Evolutionary conservation across 2,329 filamentous ascomycete genomes (phyloP), one percentile per base, ranked within the genome.

Genomic region (Penicillium brasilianum): DNA sequence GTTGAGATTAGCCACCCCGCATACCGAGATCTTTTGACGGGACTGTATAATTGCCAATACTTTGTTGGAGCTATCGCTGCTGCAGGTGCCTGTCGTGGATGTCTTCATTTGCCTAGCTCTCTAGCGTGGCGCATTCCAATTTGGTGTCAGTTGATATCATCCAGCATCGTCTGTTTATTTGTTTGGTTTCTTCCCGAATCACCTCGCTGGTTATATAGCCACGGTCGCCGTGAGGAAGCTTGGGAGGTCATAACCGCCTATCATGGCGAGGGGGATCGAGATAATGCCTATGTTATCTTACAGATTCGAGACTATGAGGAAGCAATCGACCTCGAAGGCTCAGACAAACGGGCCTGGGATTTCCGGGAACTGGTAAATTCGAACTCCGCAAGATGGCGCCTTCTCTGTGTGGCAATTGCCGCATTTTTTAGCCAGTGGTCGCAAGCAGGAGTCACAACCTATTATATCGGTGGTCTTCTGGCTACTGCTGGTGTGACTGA

Each of bases 1-100:
- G 39, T 43, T 10, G 39, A 43, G 11, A 43, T 43, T 10, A 43
- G 39, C 18, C 87, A 89, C 68, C 87, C 88, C 0, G 82, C 84
- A 2, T 87, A 86, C 72, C 82, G 88, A 62, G 87, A 86, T 43
- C 79, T 86, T 22, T 78, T 88, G 65, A 87, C 86, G 0, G 88
- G 85, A 44, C 81, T 88, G 65, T 86, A 81, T 71, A 85, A 84
- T 66, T 78, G 77, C 4, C 80, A 80, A 63, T 82, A 79, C 78
- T 81, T 78, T 63, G 74, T 80, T 14, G 87, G 75, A n/a, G 70
- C 73, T 2, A 87, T 88, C 51, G 77, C 86, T 6, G 84, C 85
- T 1, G 80, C 80, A 10, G 85, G 84, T 74, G 80, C 82, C 2
- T 80, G 84, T 3, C 84, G 85, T 57, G 86, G 84, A 76, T 67